Evolutionary conservation across 2,329 filamentous ascomycete species (phyloP).

Genomic region (Orbilia javanica): DNA sequence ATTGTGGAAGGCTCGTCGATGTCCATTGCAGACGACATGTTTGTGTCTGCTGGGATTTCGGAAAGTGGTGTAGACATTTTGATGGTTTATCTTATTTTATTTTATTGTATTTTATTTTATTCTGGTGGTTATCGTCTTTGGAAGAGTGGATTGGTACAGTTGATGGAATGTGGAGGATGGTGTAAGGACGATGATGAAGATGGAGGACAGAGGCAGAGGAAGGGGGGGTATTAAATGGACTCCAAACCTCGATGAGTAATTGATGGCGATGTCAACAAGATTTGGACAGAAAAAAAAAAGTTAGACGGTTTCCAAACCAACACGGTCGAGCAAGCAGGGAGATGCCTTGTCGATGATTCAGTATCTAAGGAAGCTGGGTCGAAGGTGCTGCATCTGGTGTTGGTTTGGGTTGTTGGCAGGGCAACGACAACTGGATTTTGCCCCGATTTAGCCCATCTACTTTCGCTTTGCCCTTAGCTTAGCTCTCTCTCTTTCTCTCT

Average conservation of each 20-base stretch:
- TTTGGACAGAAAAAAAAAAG: constrained; percentile 1
- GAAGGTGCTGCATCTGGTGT: not conserved
- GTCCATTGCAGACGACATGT: constrained; percentile 19
- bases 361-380: not conserved
- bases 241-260: not conserved
- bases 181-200: not conserved
- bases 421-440: not conserved
- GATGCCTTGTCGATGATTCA: constrained; percentile 18
- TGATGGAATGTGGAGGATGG: not conserved
- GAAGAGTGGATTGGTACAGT: not conserved
- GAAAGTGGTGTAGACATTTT: constrained; percentile 50
- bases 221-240: constrained; percentile 32
- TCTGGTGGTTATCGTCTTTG: no score
- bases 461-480: no score
- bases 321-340: constrained; percentile 34
- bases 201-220: no score
- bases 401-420: not conserved
- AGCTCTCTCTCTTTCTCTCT: no score
- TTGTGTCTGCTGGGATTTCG: constrained; percentile 33
- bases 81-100: not conserved
- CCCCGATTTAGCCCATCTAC: not conserved
- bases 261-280: constrained; percentile 55
- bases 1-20: constrained; percentile 35
- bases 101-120: not conserved
- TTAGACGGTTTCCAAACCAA: constrained; percentile 56